A percentile compares a stretch with the other conserved stretches of the same genome.
Evolutionary conservation across 2,329 filamentous ascomycete species (phyloP).

Genomic region (Diaporthe helianthi): DNA sequence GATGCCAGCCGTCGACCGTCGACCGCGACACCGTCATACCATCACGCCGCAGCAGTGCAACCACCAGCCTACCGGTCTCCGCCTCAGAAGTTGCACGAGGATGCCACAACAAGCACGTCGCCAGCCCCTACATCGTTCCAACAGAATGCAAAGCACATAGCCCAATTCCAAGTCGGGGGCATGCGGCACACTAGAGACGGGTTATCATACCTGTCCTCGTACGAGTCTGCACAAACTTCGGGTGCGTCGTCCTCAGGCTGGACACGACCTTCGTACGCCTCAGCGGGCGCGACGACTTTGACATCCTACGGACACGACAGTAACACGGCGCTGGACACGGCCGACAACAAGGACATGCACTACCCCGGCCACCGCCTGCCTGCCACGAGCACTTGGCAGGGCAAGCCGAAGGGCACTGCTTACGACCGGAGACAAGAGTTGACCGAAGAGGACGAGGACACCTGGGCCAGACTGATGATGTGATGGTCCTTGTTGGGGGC

Average conservation of each 20-base stretch:
- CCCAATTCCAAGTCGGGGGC: slow-evolving; percentile 31
- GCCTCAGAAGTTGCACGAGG: neutral
- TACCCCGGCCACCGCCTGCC: neutral
- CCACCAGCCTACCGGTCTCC: slow-evolving; percentile 3
- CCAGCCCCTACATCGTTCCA: slow-evolving; percentile 21
- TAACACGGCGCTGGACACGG: neutral
- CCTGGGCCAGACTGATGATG: slow-evolving; percentile 33
- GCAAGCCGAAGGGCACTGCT: slow-evolving; percentile 29
- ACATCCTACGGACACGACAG: slow-evolving; percentile 16
- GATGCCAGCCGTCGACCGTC: neutral
- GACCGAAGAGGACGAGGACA: slow-evolving; percentile 32
- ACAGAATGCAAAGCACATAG: slow-evolving; percentile 27
- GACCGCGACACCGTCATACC: slow-evolving; percentile 17
- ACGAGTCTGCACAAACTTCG: slow-evolving; percentile 14
- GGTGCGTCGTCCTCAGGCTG: slow-evolving; percentile 11
- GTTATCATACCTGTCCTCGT: slow-evolving; percentile 17
- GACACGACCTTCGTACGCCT: neutral
- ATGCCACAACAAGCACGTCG: neutral
- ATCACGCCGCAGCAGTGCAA: slow-evolving; percentile 23
- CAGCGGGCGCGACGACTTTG: slow-evolving; percentile 6
- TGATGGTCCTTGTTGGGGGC: neutral
- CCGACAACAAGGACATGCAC: slow-evolving; percentile 18
- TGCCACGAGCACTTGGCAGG: slow-evolving; percentile 15
- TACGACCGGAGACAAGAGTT: slow-evolving; percentile 30
- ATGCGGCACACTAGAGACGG: slow-evolving; percentile 26